Percentiles rank a stretch among this genome's conserved stretches.
These are phyloP conservation scores for Mollisiaceae sp. DNA, from an alignment of 2,329 filamentous ascomycete genomes.

Conservation along the genomic window DNA sequence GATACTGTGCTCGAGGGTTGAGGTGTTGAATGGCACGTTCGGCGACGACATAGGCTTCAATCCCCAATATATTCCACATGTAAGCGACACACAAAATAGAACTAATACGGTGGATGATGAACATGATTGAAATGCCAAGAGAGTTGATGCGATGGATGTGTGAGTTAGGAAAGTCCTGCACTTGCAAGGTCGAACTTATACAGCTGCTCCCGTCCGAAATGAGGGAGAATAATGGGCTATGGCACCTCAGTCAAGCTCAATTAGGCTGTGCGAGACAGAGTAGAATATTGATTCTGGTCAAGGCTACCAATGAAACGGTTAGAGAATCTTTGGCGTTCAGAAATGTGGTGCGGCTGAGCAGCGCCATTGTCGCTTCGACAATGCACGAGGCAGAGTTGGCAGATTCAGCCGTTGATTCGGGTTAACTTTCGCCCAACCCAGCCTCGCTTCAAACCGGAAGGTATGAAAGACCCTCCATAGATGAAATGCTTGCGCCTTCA, in stretches of 20 bases:
- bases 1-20: constrained; percentile 15
- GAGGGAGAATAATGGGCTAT: not conserved
- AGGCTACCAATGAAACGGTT: constrained; percentile 11
- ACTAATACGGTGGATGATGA: not conserved
- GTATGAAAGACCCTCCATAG: not conserved
- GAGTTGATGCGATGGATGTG: not conserved
- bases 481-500: not conserved
- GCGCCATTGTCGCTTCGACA: not conserved
- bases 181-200: constrained; percentile 12
- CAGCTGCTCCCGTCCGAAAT: constrained; percentile 3
- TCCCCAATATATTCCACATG: not conserved
- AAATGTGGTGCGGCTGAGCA: constrained; percentile 17
- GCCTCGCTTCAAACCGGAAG: not conserved
- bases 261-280: constrained; percentile 16
- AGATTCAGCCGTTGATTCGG: not conserved
- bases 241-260: not conserved
- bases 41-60: constrained; percentile 5
- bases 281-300: constrained; percentile 8
- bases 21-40: constrained; percentile 17
- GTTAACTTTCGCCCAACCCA: not conserved
- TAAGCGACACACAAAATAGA: not conserved
- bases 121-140: constrained; percentile 4
- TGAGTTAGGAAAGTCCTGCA: not conserved
- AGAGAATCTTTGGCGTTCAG: constrained; percentile 1
- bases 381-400: constrained; percentile 7